A percentile compares a stretch with the other conserved stretches of the same genome.
phyloP scores from a whole-genome alignment of 1,284 basidiomycete genomes.

The Boletus nobilissimus region DNA sequence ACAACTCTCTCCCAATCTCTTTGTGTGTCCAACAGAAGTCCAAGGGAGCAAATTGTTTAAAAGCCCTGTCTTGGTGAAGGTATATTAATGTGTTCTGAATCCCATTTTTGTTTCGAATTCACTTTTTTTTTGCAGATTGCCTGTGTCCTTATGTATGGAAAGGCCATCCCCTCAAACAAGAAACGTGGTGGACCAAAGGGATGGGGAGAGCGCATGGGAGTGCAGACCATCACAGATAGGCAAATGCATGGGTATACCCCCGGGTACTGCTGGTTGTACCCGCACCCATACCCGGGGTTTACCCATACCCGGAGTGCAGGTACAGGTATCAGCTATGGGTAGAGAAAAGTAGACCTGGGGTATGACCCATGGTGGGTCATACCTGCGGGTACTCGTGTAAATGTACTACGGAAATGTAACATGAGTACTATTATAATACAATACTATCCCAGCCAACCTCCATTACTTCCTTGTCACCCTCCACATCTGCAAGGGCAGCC shows the following conservation, averaged over 20 bases:
- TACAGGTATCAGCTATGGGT: not conserved
- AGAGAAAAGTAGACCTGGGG: not conserved
- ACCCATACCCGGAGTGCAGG: not conserved
- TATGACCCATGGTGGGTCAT: not conserved
- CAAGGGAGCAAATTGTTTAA: not conserved
- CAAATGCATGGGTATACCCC: not conserved
- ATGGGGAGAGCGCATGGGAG: conserved; percentile 3
- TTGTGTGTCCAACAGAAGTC: not conserved
- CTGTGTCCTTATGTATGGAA: conserved; percentile 18
- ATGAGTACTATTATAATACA: too few relatives aligned
- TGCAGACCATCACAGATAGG: conserved; percentile 17
- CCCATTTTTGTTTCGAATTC: too few relatives aligned
- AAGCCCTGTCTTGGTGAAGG: conserved; percentile 5
- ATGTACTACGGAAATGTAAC: too few relatives aligned
- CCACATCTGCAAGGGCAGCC: too few relatives aligned
- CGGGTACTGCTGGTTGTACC: not conserved
- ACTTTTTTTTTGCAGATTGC: conserved; percentile 7
- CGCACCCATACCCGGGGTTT: not conserved
- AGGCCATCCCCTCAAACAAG: conserved; percentile 21
- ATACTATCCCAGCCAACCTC: too few relatives aligned
- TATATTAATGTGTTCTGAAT: not conserved
- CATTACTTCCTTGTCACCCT: too few relatives aligned
- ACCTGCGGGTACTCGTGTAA: too few relatives aligned
- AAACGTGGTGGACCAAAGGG: conserved; percentile 21
- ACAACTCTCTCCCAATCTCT: conserved; percentile 7